Percentiles rank a stretch among this genome's conserved stretches.
Evolutionary conservation across 768 basidiomycete genomes (phyloP).

Genomic region (Serendipita sp.): DNA sequence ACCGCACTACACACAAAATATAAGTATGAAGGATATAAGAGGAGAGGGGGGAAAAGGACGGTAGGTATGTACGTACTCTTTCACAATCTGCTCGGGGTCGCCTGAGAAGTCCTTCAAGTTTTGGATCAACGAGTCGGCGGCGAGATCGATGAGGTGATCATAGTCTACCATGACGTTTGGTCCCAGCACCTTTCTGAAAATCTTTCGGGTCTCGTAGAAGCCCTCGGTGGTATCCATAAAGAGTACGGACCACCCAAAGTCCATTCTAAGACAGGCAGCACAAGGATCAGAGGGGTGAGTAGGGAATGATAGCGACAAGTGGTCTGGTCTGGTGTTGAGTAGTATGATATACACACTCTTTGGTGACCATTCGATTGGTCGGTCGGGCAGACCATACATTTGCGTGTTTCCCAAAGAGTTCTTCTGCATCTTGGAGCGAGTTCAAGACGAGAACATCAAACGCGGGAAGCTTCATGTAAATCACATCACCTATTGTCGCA

Average conservation of each 20-base stretch:
- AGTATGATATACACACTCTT: background rate
- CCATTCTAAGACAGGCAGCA: no score
- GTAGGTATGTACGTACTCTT: no score
- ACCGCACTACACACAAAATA: background rate
- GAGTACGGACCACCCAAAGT: background rate
- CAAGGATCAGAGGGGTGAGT: no score
- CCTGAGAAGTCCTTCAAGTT: background rate
- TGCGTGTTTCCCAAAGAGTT: background rate
- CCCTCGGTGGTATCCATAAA: background rate
- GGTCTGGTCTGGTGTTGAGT: no score
- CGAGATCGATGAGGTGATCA: background rate
- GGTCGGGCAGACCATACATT: conserved; percentile 4
- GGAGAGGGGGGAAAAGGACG: no score
- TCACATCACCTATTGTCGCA: background rate
- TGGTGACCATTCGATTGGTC: background rate
- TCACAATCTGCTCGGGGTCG: background rate
- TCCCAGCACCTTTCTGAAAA: background rate
- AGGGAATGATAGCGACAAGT: no score
- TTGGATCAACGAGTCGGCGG: background rate
- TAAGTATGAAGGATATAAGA: background rate
- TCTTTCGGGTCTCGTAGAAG: background rate
- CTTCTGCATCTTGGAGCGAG: background rate
- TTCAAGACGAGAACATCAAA: background rate
- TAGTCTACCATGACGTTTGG: background rate
- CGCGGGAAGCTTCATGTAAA: background rate